Base-by-base conservation (phyloP, 2,329 filamentous ascomycete species). In the Paecilomyces fulvus region DNA sequence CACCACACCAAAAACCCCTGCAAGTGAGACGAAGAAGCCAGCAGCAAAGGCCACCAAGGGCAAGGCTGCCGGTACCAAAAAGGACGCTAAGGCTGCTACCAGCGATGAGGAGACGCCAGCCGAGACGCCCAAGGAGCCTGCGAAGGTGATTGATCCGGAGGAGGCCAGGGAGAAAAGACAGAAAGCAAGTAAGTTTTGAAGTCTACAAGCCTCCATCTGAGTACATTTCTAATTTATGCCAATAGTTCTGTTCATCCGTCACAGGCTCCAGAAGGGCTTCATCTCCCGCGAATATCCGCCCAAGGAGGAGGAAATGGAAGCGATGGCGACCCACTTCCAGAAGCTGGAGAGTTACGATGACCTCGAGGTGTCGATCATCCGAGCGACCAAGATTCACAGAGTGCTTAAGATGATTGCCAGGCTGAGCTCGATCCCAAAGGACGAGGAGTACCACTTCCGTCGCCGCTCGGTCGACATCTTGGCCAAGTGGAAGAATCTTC, bases 331-430 rank as follows among this genome's bases (percentile, higher is more conserved):
- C 37, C 75, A 72, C 59, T 74, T 77, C 64, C 82, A 80, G 30
- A 90, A 95, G 72, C 83, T 99, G 5, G 94, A 99, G 75, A 83
- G 80, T 7, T 87, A 84, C 79, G 71, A 83, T 1, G 89, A 95
- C 61, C 83, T 97, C 3, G 92, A 97, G 70, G 90, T 89, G 30
- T 85, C 85, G 62, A 94, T 96, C 65, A 96, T 97, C 66, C 85
- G 89, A 61, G 80, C 78, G 12, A 99, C 94, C 60, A 99, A 97
- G 81, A 96, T 99, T 74, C 92, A 97, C 83, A 99, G 99, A 78
- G 92, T 99, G 10, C 81, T 99, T 56, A 96, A 95, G 77, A 91
- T 88, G 3, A 94, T 99, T 63, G 79, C 96, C 66, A 96, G 96
- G 78, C 80, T 99, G 8, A 82, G 86, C 49, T 81, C 81, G 3